These are phyloP conservation scores for Aureobasidium sp. DNA, from an alignment of 2,329 filamentous ascomycete species.

Conservation along the genomic window DNA sequence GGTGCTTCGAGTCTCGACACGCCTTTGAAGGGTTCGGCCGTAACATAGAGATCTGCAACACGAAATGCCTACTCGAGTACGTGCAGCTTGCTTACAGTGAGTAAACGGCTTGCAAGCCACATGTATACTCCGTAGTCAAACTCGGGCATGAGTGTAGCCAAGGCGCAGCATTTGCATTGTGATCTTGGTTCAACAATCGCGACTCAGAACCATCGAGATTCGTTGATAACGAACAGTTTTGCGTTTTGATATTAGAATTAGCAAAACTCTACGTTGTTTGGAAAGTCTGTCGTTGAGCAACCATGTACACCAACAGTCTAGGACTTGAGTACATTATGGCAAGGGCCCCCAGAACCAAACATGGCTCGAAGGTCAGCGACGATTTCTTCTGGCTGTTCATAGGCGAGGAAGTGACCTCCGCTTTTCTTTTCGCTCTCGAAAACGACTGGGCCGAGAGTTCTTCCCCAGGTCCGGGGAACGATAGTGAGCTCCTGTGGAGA, in stretches of 20 bases:
- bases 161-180: neutral
- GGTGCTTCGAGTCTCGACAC: neutral
- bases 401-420: slow-evolving; percentile 53
- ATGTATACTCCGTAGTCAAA: neutral
- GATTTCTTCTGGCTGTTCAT: slow-evolving; percentile 45
- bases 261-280: neutral
- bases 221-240: too few species aligned
- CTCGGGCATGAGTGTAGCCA: neutral
- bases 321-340: slow-evolving; percentile 14
- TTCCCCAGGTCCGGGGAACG: slow-evolving; percentile 47
- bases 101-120: neutral
- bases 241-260: too few species aligned
- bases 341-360: slow-evolving; percentile 40
- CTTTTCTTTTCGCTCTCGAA: slow-evolving; percentile 41
- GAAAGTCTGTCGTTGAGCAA: too few species aligned
- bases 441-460: slow-evolving; percentile 50
- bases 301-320: neutral
- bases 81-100: neutral
- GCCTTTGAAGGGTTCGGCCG: neutral
- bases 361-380: slow-evolving; percentile 44
- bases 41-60: neutral
- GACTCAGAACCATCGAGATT: neutral
- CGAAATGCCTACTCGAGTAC: neutral
- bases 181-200: neutral
- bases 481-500: slow-evolving; percentile 41